phyloP scores from a whole-genome alignment of 2,329 filamentous ascomycete genomes.

The Paraconiothyrium brasiliense region DNA sequence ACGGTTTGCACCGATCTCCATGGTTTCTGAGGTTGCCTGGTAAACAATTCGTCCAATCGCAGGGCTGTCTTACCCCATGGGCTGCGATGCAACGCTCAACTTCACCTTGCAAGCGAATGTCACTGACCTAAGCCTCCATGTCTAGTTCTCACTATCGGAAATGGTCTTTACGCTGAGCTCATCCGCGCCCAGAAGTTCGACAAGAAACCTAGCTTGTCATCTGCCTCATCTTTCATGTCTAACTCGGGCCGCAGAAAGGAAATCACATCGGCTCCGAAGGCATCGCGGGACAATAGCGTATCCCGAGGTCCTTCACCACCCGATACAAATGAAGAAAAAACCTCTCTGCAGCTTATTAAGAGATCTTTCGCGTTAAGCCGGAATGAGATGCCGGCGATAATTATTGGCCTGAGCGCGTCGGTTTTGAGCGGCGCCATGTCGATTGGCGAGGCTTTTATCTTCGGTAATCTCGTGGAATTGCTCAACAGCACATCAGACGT shows the following conservation, averaged over 20 bases:
- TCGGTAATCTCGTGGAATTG: conserved; percentile 61
- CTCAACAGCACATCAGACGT: conserved; percentile 57
- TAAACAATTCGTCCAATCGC: background rate
- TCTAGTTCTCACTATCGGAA: conserved; percentile 24
- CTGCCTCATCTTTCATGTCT: conserved; percentile 34
- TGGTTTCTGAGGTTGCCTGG: background rate
- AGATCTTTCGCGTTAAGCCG: conserved; percentile 43
- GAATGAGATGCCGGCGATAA: conserved; percentile 51
- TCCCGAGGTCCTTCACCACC: conserved; percentile 4
- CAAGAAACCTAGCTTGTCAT: conserved; percentile 34
- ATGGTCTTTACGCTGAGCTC: conserved; percentile 45
- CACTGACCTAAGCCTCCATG: background rate
- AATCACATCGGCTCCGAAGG: conserved; percentile 6
- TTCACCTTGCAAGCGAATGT: background rate
- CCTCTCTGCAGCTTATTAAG: conserved; percentile 28
- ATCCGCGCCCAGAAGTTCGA: conserved; percentile 48
- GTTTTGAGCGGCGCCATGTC: conserved; percentile 60
- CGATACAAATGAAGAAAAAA: conserved; percentile 23
- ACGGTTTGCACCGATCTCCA: background rate
- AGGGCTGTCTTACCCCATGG: background rate
- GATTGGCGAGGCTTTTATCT: conserved; percentile 68
- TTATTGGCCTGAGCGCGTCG: conserved; percentile 55
- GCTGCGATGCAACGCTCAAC: background rate
- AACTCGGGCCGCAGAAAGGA: conserved; percentile 27
- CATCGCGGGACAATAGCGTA: conserved; percentile 5